Evolutionary conservation across 2,329 filamentous ascomycete genomes (phyloP), one percentile per base, ranked within the genome.

Genomic region (Cercospora zeae-maydis): DNA sequence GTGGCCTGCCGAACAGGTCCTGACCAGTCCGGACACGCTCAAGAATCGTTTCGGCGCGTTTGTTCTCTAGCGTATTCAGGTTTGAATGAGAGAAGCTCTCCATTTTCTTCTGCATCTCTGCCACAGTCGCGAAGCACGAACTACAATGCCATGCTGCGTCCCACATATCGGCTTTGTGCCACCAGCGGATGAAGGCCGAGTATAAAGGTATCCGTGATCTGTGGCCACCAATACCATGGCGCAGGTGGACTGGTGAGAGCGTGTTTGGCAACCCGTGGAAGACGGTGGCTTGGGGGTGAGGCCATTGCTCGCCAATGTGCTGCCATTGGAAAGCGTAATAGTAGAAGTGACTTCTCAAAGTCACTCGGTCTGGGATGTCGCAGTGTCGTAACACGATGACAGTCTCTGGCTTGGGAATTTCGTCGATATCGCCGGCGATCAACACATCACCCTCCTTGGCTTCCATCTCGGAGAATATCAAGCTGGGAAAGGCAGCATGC

Each of bases 81-180:
- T 87, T 66, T 9, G 42, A n/a, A 47, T 27, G 42, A 13, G 21
- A n/a, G 21, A 47, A 27, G 21, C 42, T n/a, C 42, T 47, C 21
- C 21, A 47, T n/a, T 9, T 27, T 14, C 6, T 78, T 80, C 51
- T 83, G 74, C 67, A 86, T 77, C 71, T 86, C 81, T 3, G 77
- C 77, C 14, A 88, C 74, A 0, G 83, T 86, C 16, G 78, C 75
- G 71, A 86, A 86, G 75, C 86, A 88, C 60, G 78, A 83, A 56
- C 82, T 85, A 77, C 85, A 88, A 72, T 88, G 85, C 86, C 86
- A 88, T 0, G 76, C 81, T 0, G 83, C 82, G 67, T 84, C 81
- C 68, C 72, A 73, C 34, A 86, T 65, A 5, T 78, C 76, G 7
- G 75, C 78, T 65, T 78, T 79, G 64, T 84, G 79, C 54, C 67